Base-by-base conservation (phyloP, 768 basidiomycete genomes). In the Arthromyces matolae region DNA sequence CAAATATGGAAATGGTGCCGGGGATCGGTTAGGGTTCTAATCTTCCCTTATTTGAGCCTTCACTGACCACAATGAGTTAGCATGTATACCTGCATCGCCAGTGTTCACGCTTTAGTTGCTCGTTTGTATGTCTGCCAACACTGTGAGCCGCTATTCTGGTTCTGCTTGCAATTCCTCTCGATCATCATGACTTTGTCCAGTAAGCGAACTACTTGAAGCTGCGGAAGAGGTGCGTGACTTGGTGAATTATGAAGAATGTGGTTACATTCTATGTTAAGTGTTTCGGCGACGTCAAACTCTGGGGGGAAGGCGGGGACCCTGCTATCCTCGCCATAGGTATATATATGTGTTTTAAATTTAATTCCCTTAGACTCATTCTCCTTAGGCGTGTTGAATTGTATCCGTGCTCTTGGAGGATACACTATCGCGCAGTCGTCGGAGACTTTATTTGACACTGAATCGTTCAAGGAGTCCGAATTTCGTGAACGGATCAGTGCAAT, bases 1-100 rank as follows among this genome's bases (percentile, higher is more conserved):
- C 23, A 80, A 82, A 58, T 80, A 79, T 53, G 83, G 83, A 3
- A 75, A 79, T 39, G 81, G 80, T 52, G 79, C 83, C 8, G 84
- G 84, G 12, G 84, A 88, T 57, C 72, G 81, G 83, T 83, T 49
- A 46, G 66, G 53, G 8, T 24, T 12, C 7, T 24, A 10, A 25
- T 12, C 14, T 27, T 9, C 10, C 9, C 9, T 24, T 35, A 14
- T n/a, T 29, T 5, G 9, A 27, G 18, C n/a, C n/a, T n/a, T 9
- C 6, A 6, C 20, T 31, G 20, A 45, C 27, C 37, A 32, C 24
- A 32, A 48, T 25, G 43, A 36, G 29, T 10, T 45, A 86, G 85
- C 13, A 71, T 83, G 9, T 86, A 83, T 59, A 80, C 80, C 3
- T 75, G 76, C 51, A 80, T 84, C 50, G 77, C 80, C 4, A 75